A percentile compares a stretch with the other conserved stretches of the same genome.
These are phyloP conservation scores for Cyclotella kingstonii DNA, from an alignment of 108 stramenopile species.

Conservation along the genomic window DNA sequence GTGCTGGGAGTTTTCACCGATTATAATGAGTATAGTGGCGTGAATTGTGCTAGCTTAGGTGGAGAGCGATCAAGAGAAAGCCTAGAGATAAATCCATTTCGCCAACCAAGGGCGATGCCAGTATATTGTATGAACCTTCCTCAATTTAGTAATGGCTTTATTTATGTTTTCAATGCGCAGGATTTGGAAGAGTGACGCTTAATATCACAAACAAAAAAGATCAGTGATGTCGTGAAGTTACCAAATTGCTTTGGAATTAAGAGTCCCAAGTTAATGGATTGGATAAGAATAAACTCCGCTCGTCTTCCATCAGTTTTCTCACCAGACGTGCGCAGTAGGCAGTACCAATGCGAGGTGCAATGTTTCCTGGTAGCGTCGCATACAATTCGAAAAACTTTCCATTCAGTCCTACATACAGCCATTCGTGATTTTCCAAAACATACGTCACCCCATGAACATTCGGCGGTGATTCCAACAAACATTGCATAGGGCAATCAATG, in stretches of 20 bases:
- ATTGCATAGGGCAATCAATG: conserved; percentile 50
- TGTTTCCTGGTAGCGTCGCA: conserved; percentile 38
- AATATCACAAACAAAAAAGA: too few species aligned
- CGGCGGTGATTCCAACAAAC: conserved; percentile 65
- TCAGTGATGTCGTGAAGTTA: neutral
- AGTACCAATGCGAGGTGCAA: conserved; percentile 52
- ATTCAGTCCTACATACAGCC: conserved; percentile 67
- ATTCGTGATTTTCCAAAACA: conserved; percentile 56
- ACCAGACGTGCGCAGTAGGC: conserved; percentile 63
- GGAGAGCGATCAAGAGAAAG: conserved; percentile 58
- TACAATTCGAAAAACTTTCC: conserved; percentile 73
- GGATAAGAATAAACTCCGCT: conserved; percentile 55
- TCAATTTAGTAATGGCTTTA: conserved; percentile 85
- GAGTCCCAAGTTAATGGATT: conserved; percentile 60
- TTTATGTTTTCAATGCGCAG: conserved; percentile 85
- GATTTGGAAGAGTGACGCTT: too few species aligned
- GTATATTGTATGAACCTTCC: conserved; percentile 89
- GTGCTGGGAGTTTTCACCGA: conserved; percentile 84
- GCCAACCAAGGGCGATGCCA: conserved; percentile 85
- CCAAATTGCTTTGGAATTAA: neutral
- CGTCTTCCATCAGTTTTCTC: conserved; percentile 56
- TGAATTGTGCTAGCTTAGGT: conserved; percentile 82
- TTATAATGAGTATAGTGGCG: conserved; percentile 85
- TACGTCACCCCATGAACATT: conserved; percentile 66
- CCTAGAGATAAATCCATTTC: conserved; percentile 77